Percentiles rank a stretch among this genome's conserved stretches.
phyloP scores from a whole-genome alignment of 139 green algal species.

The Astrephomene gubernaculifera region DNA sequence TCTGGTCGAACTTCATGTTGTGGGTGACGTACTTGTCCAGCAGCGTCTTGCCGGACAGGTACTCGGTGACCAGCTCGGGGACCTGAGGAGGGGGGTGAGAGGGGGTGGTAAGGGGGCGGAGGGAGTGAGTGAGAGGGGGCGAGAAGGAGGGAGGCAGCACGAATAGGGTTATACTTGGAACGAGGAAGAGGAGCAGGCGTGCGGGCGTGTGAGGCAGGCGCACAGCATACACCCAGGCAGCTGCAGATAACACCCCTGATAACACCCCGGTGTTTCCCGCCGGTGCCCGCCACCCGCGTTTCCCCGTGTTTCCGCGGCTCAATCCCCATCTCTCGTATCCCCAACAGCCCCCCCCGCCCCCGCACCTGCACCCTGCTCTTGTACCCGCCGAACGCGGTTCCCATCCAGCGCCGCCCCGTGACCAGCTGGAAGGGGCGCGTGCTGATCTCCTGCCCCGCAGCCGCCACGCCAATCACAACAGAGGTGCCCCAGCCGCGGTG shows the following conservation, averaged over 20 bases:
- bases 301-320: no score
- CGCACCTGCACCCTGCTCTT: slow-evolving; percentile 80
- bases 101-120: not conserved
- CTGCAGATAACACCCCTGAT: no score
- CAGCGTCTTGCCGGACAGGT: slow-evolving; percentile 86
- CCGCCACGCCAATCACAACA: slow-evolving; percentile 91
- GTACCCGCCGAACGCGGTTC: slow-evolving; percentile 97
- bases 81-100: slow-evolving; percentile 71
- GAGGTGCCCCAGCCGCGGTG: slow-evolving; percentile 91
- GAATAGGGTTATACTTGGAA: no score
- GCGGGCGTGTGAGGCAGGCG: no score
- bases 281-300: no score
- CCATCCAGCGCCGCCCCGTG: slow-evolving; percentile 91
- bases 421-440: slow-evolving; percentile 98
- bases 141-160: no score
- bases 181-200: no score
- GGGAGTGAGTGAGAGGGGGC: not conserved
- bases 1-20: slow-evolving; percentile 76
- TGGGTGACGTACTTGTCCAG: slow-evolving; percentile 97
- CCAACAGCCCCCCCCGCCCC: not conserved
- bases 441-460: slow-evolving; percentile 88
- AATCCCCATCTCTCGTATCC: no score
- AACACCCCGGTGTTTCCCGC: no score
- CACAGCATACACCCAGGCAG: no score
- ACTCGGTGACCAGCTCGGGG: slow-evolving; percentile 89